Evolutionary conservation across 805 yeast species (phyloP).

Genomic region (Nakazawaea populi): DNA sequence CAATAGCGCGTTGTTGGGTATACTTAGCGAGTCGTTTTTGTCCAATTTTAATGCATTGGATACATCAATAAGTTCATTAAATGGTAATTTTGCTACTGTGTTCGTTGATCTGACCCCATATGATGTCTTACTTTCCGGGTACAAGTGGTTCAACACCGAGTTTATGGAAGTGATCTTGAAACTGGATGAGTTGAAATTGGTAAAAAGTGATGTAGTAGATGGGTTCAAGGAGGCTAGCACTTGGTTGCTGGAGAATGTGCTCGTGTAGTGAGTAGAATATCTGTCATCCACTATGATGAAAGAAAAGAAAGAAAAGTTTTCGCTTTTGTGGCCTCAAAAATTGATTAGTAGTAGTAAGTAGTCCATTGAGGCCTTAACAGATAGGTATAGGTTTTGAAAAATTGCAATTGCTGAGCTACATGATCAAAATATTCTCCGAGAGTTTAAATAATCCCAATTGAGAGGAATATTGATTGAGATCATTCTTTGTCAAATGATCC

Average conservation of each 20-base stretch:
- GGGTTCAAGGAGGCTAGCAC: not conserved
- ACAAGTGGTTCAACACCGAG: conserved; percentile 4
- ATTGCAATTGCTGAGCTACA: no score
- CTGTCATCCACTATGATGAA: not conserved
- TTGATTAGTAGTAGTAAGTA: no score
- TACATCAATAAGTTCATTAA: not conserved
- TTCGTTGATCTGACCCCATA: conserved; percentile 1
- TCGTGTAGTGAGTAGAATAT: not conserved
- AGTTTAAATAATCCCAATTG: no score
- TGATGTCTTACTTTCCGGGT: conserved; percentile 1
- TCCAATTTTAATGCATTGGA: conserved; percentile 8
- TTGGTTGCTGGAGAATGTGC: conserved; percentile 2
- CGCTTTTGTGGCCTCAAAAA: not conserved
- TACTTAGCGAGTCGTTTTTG: conserved; percentile 49
- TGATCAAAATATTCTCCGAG: no score
- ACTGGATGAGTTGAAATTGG: not conserved
- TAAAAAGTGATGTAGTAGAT: not conserved
- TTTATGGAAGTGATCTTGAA: not conserved
- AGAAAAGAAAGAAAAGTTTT: not conserved
- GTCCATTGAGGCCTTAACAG: no score
- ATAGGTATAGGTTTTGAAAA: no score
- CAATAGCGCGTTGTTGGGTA: conserved; percentile 61
- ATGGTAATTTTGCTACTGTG: not conserved
- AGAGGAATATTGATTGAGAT: no score
- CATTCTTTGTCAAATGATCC: no score